Conservation (phyloP, 2,329 filamentous ascomycete genomes). For the Triangularia verruculosa region DNA sequence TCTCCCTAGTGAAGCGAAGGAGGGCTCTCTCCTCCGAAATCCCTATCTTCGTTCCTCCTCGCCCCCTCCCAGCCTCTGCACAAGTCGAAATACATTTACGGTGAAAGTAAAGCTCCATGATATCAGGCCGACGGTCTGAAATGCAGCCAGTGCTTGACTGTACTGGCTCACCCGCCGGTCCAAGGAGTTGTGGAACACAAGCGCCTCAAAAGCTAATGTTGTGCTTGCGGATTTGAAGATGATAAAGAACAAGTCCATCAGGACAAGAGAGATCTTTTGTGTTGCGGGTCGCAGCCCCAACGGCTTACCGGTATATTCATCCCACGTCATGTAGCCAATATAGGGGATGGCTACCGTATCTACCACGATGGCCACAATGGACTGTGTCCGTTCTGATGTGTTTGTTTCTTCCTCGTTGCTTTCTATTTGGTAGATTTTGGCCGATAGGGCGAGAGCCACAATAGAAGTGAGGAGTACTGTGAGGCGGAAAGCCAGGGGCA, state of each 20-base stretch:
- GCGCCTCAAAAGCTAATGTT: slow-evolving; percentile 80
- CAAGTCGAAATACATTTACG: slow-evolving; percentile 73
- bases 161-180: slow-evolving; percentile 48
- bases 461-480: slow-evolving; percentile 80
- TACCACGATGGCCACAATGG: slow-evolving; percentile 83
- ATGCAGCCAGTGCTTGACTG: slow-evolving; percentile 68
- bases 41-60: slow-evolving; percentile 37
- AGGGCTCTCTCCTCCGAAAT: not conserved
- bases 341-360: slow-evolving; percentile 88
- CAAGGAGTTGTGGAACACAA: slow-evolving; percentile 56
- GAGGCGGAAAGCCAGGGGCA: slow-evolving; percentile 79
- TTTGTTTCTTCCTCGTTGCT: slow-evolving; percentile 41
- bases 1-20: not conserved
- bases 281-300: slow-evolving; percentile 79
- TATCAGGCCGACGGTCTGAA: slow-evolving; percentile 76
- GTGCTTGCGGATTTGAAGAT: slow-evolving; percentile 95
- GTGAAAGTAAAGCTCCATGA: slow-evolving; percentile 91
- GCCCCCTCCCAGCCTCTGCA: slow-evolving; percentile 57
- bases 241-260: slow-evolving; percentile 93
- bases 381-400: slow-evolving; percentile 63
- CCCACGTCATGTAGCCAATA: slow-evolving; percentile 88
- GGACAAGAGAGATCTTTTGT: slow-evolving; percentile 83
- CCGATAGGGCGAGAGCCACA: slow-evolving; percentile 74
- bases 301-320: slow-evolving; percentile 94
- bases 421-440: slow-evolving; percentile 66